Percentiles rank a stretch among this genome's conserved stretches.
Evolutionary conservation across 495 filamentous ascomycete genomes (phyloP).

Genomic region (Neurospora sp.): DNA sequence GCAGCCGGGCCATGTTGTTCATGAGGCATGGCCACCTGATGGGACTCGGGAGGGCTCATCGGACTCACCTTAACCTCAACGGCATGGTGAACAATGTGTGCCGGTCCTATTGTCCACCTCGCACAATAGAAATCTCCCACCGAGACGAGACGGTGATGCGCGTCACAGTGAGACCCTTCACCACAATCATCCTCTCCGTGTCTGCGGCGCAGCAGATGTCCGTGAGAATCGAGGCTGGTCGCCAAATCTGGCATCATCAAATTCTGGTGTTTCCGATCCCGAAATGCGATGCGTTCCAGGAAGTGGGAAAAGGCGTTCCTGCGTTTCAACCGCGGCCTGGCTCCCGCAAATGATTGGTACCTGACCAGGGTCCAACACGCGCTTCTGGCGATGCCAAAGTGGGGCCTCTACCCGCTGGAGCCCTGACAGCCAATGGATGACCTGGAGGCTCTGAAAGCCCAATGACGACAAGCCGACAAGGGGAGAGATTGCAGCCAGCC

Average conservation of each 20-base stretch:
- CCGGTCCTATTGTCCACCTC: neutral
- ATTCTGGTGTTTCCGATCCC: neutral
- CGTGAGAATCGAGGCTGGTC: neutral
- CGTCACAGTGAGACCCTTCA: neutral
- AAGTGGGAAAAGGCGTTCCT: neutral
- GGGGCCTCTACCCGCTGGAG: neutral
- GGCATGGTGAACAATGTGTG: neutral
- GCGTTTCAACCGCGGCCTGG: neutral
- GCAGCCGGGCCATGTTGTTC: neutral
- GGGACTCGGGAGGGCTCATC: neutral
- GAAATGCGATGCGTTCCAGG: neutral
- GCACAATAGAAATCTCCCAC: neutral
- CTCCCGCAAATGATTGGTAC: neutral
- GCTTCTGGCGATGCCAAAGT: neutral
- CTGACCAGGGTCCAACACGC: neutral
- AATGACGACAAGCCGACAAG: neutral
- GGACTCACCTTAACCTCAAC: neutral
- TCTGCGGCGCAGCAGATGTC: neutral
- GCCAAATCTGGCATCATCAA: neutral
- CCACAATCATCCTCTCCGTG: neutral
- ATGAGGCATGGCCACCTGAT: neutral
- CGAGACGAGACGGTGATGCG: neutral
- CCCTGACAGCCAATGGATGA: neutral
- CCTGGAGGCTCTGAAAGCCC: neutral
- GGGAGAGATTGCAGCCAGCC: neutral